Evolutionary conservation across 2,329 filamentous ascomycete genomes (phyloP).

Genomic region (Stenocarpella maydis): DNA sequence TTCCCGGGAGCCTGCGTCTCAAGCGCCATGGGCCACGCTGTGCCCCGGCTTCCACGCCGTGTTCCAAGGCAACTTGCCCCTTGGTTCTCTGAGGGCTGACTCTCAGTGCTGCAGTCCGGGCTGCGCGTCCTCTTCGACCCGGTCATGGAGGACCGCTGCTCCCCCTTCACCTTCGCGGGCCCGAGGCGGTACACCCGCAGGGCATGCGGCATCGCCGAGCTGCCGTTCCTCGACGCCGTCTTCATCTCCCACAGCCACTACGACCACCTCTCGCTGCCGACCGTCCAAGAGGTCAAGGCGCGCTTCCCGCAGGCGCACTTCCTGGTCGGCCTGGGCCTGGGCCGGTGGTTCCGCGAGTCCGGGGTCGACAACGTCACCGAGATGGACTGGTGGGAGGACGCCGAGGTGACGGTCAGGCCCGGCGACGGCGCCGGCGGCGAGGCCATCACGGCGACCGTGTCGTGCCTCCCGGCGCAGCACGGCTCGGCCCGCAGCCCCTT

Average conservation of each 20-base stretch:
- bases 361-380: conserved; percentile 84
- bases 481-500: conserved; percentile 72
- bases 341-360: conserved; percentile 77
- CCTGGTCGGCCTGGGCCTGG: conserved; percentile 85
- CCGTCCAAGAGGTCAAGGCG: conserved; percentile 74
- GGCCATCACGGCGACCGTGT: conserved; percentile 73
- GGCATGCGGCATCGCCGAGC: conserved; percentile 79
- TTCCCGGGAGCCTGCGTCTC: too few species aligned
- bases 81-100: too few species aligned
- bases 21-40: too few species aligned
- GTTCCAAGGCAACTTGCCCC: too few species aligned
- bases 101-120: too few species aligned
- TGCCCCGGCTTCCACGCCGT: too few species aligned
- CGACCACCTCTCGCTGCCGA: conserved; percentile 85
- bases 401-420: conserved; percentile 69
- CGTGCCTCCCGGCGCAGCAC: conserved; percentile 87
- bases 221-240: conserved; percentile 79
- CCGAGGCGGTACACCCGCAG: conserved; percentile 81
- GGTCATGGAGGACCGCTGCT: conserved; percentile 88
- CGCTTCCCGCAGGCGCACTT: conserved; percentile 83
- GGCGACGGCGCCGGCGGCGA: conserved; percentile 42
- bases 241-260: conserved; percentile 93
- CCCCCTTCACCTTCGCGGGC: conserved; percentile 73
- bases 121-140: conserved; percentile 92
- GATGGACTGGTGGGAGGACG: conserved; percentile 94